phyloP scores from a whole-genome alignment of 2,329 filamentous ascomycete species.

The Sporothrix globosa region DNA sequence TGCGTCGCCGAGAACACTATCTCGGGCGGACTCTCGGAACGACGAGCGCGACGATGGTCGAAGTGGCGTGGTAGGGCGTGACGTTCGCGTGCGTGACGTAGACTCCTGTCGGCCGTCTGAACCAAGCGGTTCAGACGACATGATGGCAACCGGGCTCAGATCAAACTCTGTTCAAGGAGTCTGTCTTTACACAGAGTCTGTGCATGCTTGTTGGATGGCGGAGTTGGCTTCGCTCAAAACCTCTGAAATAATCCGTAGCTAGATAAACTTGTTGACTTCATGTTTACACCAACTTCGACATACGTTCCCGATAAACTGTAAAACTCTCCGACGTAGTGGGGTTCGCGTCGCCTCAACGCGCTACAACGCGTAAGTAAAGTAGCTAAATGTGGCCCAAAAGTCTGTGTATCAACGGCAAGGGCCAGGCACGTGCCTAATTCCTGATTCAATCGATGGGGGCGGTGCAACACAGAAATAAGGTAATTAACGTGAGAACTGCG shows the following conservation, averaged over 20 bases:
- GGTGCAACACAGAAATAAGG: too few species aligned
- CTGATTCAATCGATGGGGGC: too few species aligned
- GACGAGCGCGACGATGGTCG: constrained; percentile 88
- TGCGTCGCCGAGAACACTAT: constrained; percentile 56
- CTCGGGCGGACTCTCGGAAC: constrained; percentile 74
- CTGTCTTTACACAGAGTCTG: background rate
- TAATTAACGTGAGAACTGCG: too few species aligned
- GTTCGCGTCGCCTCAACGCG: constrained; percentile 15
- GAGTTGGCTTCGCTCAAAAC: background rate
- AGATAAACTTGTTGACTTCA: constrained; percentile 8
- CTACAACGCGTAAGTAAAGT: background rate
- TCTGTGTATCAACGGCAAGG: too few species aligned
- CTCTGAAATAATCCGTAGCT: background rate
- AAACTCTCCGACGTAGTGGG: background rate
- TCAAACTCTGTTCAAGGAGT: background rate
- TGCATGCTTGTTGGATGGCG: background rate
- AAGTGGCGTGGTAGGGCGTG: constrained; percentile 87
- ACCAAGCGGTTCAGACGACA: constrained; percentile 28
- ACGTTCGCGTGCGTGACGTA: constrained; percentile 65
- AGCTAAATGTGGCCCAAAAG: too few species aligned
- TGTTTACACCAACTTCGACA: background rate
- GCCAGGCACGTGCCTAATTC: too few species aligned
- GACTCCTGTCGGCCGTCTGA: constrained; percentile 48
- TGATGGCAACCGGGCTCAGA: background rate
- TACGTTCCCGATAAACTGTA: background rate